Conservation (phyloP, 306 rosid genomes). For the Rosa lucieae region DNA sequence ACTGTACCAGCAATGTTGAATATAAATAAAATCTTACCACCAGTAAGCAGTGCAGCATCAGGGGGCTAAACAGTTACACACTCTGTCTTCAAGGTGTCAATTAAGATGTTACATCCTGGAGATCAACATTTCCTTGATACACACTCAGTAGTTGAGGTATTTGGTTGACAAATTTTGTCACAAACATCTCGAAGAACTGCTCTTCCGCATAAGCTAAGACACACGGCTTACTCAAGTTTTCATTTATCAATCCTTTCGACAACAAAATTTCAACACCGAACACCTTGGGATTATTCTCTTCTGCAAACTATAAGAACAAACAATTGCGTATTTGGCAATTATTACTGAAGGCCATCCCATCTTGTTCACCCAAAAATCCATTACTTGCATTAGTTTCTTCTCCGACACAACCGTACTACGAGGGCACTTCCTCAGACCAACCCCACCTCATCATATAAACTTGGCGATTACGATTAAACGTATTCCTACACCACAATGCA, state of each 20-base stretch:
- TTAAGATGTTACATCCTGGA: neutral
- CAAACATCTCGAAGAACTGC: conserved; percentile 23
- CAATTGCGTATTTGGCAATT: conserved; percentile 7
- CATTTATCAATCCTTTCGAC: conserved; percentile 27
- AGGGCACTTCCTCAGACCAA: conserved; percentile 41
- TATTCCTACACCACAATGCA: neutral
- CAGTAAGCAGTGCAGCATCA: neutral
- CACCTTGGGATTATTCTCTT: conserved; percentile 38
- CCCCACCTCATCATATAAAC: conserved; percentile 49
- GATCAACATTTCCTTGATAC: neutral
- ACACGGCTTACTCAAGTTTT: neutral
- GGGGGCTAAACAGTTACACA: neutral
- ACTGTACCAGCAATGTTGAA: neutral
- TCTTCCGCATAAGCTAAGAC: neutral
- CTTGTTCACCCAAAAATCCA: conserved; percentile 37
- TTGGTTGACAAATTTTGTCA: conserved; percentile 2
- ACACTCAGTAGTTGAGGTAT: neutral
- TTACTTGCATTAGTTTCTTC: conserved; percentile 32
- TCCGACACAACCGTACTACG: conserved; percentile 25
- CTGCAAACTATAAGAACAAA: conserved; percentile 26
- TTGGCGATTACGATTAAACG: conserved; percentile 33
- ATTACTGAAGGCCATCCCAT: conserved; percentile 26
- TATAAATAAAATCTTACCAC: neutral
- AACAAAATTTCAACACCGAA: conserved; percentile 24
- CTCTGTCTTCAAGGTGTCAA: neutral